Evolutionary conservation across 192 early-diverging fungal genomes (phyloP).

Genomic region (Rhizophagus sp.): DNA sequence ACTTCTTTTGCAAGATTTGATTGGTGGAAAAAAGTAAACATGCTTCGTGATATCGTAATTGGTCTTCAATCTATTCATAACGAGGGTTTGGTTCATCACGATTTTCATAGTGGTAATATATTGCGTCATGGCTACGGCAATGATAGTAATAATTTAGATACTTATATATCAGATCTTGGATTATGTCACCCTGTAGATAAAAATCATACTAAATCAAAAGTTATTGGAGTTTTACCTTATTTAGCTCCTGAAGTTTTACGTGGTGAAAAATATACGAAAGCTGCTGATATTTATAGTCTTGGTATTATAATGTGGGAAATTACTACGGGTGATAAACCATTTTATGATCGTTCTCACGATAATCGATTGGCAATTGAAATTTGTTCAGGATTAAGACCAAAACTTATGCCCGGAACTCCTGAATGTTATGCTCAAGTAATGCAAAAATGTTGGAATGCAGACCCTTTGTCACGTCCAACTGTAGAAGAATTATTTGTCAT

Average conservation of each 20-base stretch:
- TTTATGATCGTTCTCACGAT: constrained; percentile 32
- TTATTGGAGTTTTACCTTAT: constrained; percentile 15
- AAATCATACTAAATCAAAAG: not conserved
- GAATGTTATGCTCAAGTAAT: constrained; percentile 19
- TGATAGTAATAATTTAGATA: constrained; percentile 19
- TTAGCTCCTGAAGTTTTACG: constrained; percentile 14
- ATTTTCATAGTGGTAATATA: constrained; percentile 23
- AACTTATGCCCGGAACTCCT: constrained; percentile 38
- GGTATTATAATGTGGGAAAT: constrained; percentile 48
- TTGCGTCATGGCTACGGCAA: not conserved
- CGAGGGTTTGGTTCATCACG: not conserved
- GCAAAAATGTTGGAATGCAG: constrained; percentile 24
- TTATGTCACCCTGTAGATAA: not conserved
- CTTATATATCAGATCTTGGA: constrained; percentile 16
- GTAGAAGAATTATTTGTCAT: not conserved
- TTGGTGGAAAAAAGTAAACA: constrained; percentile 6
- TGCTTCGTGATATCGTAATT: constrained; percentile 4
- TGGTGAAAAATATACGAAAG: constrained; percentile 31
- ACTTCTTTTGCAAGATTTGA: not conserved
- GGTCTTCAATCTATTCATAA: constrained; percentile 9
- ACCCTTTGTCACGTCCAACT: not conserved
- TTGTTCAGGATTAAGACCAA: constrained; percentile 34
- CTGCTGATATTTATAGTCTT: constrained; percentile 44
- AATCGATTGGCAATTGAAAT: constrained; percentile 32
- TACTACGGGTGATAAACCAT: constrained; percentile 40